Base-by-base conservation (phyloP, 2,329 filamentous ascomycete species). In the Alternaria sp. region DNA sequence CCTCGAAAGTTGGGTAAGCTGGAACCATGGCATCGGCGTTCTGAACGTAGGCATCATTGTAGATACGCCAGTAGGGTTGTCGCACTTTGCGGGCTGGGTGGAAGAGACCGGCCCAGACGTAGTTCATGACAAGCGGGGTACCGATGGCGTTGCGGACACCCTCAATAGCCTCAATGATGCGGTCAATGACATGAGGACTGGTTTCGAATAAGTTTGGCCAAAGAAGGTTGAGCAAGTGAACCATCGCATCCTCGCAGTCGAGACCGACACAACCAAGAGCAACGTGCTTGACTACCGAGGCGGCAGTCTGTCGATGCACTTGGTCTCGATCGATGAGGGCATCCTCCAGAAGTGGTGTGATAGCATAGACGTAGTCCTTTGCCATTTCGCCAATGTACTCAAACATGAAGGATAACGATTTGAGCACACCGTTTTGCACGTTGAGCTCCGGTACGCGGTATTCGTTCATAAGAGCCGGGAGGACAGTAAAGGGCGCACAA, bases 321-420 rank as follows among this genome's bases (percentile, higher is more conserved):
- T 99, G 95, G 77, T 99, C 95, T 61, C 95, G 90, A 78, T 99
- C 95, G 79, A 97, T 97, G 61, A 99, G 88, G 2, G 96, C 95
- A 75, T 99, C 95, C 76, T 99, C 95, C 2, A 99, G 88, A 9
- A 99, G 83, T 6, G 95, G 95, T 2, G 93, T 97, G 33, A 99
- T 93, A 17, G 96, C 95, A 74, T 99, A 99, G 74, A 99, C 95
- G 77, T 99, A 99, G 79, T 99, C 95, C 81, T 98, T 99, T 64
- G 93, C 92, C 95, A 99, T 98, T 79, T 99, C 95, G 63, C 95
- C 95, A 77, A 99, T 99, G 80, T 99, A 99, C 76, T 99, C 95
- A 74, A 98, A 99, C 61, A 99, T 84, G 85, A 99, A 99, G 6
- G 92, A 96, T 52, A 99, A 85, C 5, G 93, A 93, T 79, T 99